Conservation (phyloP, 768 basidiomycete genomes). For the Xanthoconium purpureum region DNA sequence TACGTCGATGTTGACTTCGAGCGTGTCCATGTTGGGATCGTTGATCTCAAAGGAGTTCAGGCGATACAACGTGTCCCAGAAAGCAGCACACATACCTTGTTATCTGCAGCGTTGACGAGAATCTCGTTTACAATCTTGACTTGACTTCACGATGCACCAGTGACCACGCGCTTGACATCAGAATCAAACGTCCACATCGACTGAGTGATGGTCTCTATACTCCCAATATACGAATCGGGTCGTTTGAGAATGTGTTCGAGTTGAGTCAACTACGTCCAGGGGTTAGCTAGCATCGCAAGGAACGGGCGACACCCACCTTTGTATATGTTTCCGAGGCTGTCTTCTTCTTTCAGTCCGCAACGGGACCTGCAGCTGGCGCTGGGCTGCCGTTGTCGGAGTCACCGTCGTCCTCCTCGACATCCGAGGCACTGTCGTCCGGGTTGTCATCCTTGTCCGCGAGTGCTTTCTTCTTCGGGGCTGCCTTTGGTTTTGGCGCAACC, state of each 20-base stretch:
- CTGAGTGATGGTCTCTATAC: constrained; percentile 84
- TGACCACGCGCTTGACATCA: too few species aligned
- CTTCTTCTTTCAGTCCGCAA: constrained; percentile 63
- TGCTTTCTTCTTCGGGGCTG: too few species aligned
- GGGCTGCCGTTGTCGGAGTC: constrained; percentile 41
- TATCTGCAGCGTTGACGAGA: too few species aligned
- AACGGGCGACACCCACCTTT: constrained; percentile 52
- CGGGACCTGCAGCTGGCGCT: constrained; percentile 24
- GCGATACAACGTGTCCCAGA: constrained; percentile 35
- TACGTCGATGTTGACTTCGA: constrained; percentile 84
- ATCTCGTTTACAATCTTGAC: constrained; percentile 99
- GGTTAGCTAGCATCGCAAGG: too few species aligned
- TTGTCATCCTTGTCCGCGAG: too few species aligned
- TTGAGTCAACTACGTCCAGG: constrained; percentile 70
- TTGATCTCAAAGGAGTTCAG: constrained; percentile 62
- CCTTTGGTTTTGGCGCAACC: too few species aligned
- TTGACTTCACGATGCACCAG: constrained; percentile 73
- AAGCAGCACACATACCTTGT: too few species aligned
- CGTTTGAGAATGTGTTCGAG: too few species aligned
- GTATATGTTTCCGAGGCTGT: constrained; percentile 88
- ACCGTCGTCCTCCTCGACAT: constrained; percentile 30
- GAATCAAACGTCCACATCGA: constrained; percentile 96
- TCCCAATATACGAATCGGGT: constrained; percentile 95
- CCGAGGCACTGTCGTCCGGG: too few species aligned
- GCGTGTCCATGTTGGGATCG: constrained; percentile 83